Base-by-base conservation (phyloP, 2,329 filamentous ascomycete species). In the Aspergillus novoparasiticus region DNA sequence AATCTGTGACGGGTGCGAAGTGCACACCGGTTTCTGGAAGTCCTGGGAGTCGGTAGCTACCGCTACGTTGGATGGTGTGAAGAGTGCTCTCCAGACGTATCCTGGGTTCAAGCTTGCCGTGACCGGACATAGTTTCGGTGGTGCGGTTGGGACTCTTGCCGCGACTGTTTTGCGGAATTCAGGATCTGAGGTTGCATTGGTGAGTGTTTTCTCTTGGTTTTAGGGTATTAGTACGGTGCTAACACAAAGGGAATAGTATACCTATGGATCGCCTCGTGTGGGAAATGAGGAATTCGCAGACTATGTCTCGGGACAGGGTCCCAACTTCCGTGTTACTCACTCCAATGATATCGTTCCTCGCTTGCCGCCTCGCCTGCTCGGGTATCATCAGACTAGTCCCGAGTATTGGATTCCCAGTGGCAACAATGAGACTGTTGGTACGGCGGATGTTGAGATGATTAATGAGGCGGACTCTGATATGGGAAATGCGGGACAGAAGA, bases 41-140 rank as follows among this genome's bases (percentile, higher is more conserved):
- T 76, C 81, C 30, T 86, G 83, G 83, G 58, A 69, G 19, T 59
- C 68, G 0, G 74, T 76, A 2, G 75, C 81, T 12, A 66, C 71
- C 4, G 68, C 71, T 2, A 73, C 86, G 2, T 68, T 80, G 6
- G 63, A 70, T 0, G 74, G 80, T 6, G 70, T 86, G 30, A 64
- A 75, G 10, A 66, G 67, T 10, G 73, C 73, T 12, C 43, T 62
- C 6, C 26, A 59, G 3, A 57, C 59, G 2, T 77, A 82, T 66
- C 78, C 83, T 0, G 69, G 64, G 26, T 84, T 80, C 70, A 75
- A 72, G 32, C 66, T 86, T 53, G 75, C 83, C 0, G 65, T 81
- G 4, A 83, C 82, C 0, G 84, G 84, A 0, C 84, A 86, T 68
- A 83, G 79, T 60, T 78, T 85, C 6, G 84, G 84, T 4, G 84